Evolutionary conservation across 2,329 filamentous ascomycete species (phyloP).

Genomic region (Aspergillus quadrilineatus): DNA sequence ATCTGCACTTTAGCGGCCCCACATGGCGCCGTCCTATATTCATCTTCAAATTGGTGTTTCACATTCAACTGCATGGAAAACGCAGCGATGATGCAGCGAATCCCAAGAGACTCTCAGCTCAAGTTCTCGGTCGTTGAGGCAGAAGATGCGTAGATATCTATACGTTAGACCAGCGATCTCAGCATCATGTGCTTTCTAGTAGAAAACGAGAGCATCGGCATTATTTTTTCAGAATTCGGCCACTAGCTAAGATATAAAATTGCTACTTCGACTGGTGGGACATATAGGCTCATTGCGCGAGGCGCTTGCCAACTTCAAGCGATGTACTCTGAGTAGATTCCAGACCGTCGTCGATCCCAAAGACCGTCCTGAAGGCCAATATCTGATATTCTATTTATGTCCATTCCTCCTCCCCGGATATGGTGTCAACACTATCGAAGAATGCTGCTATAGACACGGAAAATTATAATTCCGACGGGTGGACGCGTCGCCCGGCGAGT

Average conservation of each 20-base stretch:
- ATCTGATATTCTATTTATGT: not conserved
- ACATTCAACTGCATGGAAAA: not conserved
- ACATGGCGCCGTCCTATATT: not conserved
- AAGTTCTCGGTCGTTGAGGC: not conserved
- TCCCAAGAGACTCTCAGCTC: not conserved
- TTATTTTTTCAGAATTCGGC: too few relatives aligned
- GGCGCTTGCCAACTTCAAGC: too few relatives aligned
- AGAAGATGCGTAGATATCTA: not conserved
- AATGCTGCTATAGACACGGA: constrained; percentile 1
- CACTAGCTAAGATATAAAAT: too few relatives aligned
- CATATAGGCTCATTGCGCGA: too few relatives aligned
- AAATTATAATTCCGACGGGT: not conserved
- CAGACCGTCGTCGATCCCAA: not conserved
- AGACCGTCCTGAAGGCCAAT: not conserved
- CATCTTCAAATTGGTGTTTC: not conserved
- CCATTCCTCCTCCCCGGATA: not conserved
- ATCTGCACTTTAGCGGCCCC: not conserved
- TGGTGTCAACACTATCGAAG: not conserved
- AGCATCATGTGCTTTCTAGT: not conserved
- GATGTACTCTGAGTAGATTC: not conserved
- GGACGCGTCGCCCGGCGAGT: constrained; percentile 6
- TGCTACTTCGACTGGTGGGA: too few relatives aligned
- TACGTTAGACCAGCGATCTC: not conserved
- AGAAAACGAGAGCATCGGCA: too few relatives aligned
- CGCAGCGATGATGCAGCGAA: not conserved